phyloP scores from a whole-genome alignment of 2,329 filamentous ascomycete species.

The Pestalotiopsis sp. region DNA sequence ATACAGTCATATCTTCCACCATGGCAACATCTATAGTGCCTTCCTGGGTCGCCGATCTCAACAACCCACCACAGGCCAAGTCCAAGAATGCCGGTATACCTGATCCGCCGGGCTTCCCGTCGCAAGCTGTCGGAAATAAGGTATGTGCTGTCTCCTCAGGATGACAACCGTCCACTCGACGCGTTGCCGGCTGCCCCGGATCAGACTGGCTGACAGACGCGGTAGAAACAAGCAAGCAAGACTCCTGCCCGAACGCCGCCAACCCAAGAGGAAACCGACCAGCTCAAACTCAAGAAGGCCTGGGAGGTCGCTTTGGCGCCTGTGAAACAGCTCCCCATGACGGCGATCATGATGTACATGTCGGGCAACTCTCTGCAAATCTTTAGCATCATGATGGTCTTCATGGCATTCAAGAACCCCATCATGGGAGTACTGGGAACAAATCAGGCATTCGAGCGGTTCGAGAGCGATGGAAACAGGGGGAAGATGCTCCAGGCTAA shows the following conservation, averaged over 20 bases:
- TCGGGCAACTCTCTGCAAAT: slow-evolving; percentile 97
- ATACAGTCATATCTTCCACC: slow-evolving; percentile 5
- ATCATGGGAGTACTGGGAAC: slow-evolving; percentile 82
- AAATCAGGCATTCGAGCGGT: slow-evolving; percentile 86
- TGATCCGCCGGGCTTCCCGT: slow-evolving; percentile 84
- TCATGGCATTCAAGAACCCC: slow-evolving; percentile 98
- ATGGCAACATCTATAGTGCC: slow-evolving; percentile 54
- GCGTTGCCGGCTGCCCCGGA: background rate
- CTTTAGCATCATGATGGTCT: slow-evolving; percentile 99
- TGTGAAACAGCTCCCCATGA: slow-evolving; percentile 95
- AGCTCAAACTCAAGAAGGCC: slow-evolving; percentile 95
- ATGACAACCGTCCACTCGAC: background rate
- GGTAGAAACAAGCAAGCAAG: slow-evolving; percentile 48
- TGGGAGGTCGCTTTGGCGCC: slow-evolving; percentile 96
- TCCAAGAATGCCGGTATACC: slow-evolving; percentile 69
- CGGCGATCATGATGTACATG: slow-evolving; percentile 99
- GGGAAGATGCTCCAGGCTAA: slow-evolving; percentile 80
- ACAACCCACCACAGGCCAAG: slow-evolving; percentile 67
- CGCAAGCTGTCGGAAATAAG: slow-evolving; percentile 57
- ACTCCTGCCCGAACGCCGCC: slow-evolving; percentile 62
- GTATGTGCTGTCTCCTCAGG: slow-evolving; percentile 36
- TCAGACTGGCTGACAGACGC: slow-evolving; percentile 45
- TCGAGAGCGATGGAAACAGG: slow-evolving; percentile 80
- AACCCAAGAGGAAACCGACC: slow-evolving; percentile 85
- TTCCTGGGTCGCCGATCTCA: slow-evolving; percentile 82